Evolutionary conservation across 306 rosid genomes (phyloP).

Genomic region (Corylus heterophylla): DNA sequence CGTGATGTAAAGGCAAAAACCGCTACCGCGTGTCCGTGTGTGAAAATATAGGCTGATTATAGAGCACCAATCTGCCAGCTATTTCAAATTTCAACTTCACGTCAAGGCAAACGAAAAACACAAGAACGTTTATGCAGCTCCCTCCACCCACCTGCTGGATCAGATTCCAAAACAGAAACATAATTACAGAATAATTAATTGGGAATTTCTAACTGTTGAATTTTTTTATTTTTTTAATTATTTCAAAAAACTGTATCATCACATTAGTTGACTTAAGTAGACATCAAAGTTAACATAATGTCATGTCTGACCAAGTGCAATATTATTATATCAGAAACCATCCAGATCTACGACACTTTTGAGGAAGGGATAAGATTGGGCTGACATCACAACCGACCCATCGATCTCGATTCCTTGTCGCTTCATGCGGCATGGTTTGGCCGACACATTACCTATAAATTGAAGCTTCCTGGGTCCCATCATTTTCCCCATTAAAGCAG

Average conservation of each 20-base stretch:
- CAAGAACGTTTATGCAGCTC: constrained; percentile 36
- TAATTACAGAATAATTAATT: constrained; percentile 13
- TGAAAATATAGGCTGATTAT: constrained; percentile 24
- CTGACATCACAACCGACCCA: constrained; percentile 37
- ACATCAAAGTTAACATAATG: constrained; percentile 36
- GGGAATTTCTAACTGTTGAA: constrained; percentile 11
- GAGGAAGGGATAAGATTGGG: constrained; percentile 36
- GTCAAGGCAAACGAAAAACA: constrained; percentile 35
- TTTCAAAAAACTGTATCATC: constrained; percentile 17
- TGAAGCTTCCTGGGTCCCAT: constrained; percentile 27
- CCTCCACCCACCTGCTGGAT: constrained; percentile 38
- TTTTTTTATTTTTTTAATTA: neutral
- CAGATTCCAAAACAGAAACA: constrained; percentile 33
- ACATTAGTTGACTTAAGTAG: constrained; percentile 46
- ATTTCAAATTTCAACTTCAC: constrained; percentile 35
- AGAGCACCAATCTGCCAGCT: constrained; percentile 35
- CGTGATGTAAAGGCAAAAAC: neutral
- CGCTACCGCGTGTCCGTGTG: neutral
- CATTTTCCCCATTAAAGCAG: neutral
- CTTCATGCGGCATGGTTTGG: constrained; percentile 32
- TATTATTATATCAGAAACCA: constrained; percentile 22
- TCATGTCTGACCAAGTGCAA: constrained; percentile 35
- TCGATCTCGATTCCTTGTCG: constrained; percentile 32
- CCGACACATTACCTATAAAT: constrained; percentile 41
- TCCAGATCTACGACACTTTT: constrained; percentile 47